A percentile compares a stretch with the other conserved stretches of the same genome.
These are phyloP conservation scores for Capsella bursapastoris DNA, from an alignment of 345 rosid species.

Conservation along the genomic window DNA sequence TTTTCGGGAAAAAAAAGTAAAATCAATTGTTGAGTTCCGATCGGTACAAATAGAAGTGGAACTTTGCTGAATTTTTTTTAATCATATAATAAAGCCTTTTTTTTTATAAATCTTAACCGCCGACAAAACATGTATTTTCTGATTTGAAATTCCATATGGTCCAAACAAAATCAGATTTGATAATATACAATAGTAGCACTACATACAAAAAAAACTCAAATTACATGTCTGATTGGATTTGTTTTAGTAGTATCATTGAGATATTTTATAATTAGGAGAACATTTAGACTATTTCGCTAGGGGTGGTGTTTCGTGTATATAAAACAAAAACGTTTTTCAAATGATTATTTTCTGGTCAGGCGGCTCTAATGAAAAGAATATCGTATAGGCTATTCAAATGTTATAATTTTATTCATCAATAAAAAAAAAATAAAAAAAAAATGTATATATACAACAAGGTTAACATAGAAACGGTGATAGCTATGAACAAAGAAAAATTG, in stretches of 20 bases:
- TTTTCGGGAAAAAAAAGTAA: too few relatives aligned
- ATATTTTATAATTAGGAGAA: constrained; percentile 15
- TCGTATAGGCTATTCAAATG: neutral
- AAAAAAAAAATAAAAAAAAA: too few relatives aligned
- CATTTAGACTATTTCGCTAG: constrained; percentile 11
- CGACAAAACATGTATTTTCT: neutral
- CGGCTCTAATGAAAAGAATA: neutral
- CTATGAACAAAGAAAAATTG: neutral
- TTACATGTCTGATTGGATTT: constrained; percentile 5
- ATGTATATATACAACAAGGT: too few relatives aligned
- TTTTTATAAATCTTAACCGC: neutral
- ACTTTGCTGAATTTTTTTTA: neutral
- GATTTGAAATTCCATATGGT: neutral
- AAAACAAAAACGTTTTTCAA: neutral
- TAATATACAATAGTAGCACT: constrained; percentile 3
- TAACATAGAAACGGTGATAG: too few relatives aligned
- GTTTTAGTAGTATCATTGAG: neutral
- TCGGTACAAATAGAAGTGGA: neutral
- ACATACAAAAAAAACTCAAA: constrained; percentile 7
- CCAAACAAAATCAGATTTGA: constrained; percentile 18
- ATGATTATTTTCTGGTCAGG: neutral
- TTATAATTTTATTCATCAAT: neutral
- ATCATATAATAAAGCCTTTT: constrained; percentile 5
- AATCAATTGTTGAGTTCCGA: neutral
- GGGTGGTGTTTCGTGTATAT: constrained; percentile 7